Evolutionary conservation across 2,329 filamentous ascomycete species (phyloP).

Genomic region (Penicillium sp.): DNA sequence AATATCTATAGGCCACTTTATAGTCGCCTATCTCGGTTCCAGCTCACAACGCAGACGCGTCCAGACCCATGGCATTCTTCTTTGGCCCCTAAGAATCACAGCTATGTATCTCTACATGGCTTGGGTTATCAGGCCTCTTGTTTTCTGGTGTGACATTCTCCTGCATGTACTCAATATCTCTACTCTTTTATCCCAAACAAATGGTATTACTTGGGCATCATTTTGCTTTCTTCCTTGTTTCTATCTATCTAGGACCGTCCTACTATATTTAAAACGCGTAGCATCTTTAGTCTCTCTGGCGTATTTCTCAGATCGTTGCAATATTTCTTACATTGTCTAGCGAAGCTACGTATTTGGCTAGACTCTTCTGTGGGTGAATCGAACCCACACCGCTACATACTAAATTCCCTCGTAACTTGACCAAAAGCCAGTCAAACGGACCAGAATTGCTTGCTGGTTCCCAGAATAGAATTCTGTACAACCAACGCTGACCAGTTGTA

Average conservation of each 20-base stretch:
- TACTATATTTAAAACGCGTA: background rate
- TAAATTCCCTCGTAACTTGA: background rate
- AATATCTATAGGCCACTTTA: background rate
- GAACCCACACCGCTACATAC: background rate
- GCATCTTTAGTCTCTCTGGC: background rate
- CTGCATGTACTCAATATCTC: constrained; percentile 22
- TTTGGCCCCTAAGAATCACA: background rate
- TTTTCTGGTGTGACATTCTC: constrained; percentile 12
- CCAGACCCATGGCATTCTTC: background rate
- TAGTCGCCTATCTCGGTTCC: background rate
- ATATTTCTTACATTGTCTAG: too few relatives aligned
- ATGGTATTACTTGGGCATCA: constrained; percentile 1
- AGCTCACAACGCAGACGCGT: background rate
- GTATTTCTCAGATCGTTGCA: too few relatives aligned
- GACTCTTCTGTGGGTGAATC: background rate
- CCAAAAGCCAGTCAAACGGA: background rate
- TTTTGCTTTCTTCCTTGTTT: background rate
- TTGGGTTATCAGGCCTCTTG: constrained; percentile 4
- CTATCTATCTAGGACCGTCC: background rate
- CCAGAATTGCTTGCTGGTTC: too few relatives aligned
- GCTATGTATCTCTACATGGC: constrained; percentile 3
- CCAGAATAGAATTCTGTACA: background rate
- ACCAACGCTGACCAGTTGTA: background rate
- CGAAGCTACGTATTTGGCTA: background rate
- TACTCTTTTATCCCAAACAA: constrained; percentile 12